Conservation (phyloP, 345 rosid genomes). For the Clausena lansium region DNA sequence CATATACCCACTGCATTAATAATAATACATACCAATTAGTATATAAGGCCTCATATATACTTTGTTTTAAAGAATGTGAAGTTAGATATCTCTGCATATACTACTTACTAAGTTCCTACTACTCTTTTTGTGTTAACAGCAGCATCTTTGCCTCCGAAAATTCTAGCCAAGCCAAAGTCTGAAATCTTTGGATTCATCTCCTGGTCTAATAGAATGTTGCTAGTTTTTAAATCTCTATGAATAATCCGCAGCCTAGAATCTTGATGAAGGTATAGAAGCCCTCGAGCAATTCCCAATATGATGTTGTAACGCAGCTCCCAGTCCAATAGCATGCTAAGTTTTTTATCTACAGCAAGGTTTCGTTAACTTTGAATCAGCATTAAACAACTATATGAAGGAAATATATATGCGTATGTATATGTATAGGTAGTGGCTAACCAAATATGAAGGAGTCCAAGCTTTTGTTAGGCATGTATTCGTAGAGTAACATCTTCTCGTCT, state of each 20-base stretch:
- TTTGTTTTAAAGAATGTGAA: too few relatives aligned
- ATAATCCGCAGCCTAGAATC: slow-evolving; percentile 73
- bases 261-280: slow-evolving; percentile 67
- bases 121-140: slow-evolving; percentile 56
- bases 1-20: slow-evolving; percentile 29
- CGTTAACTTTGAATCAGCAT: background rate
- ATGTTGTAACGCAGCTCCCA: slow-evolving; percentile 52
- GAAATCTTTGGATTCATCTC: slow-evolving; percentile 78
- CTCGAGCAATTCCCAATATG: slow-evolving; percentile 69
- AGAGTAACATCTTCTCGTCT: slow-evolving; percentile 53
- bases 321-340: slow-evolving; percentile 28
- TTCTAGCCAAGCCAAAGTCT: slow-evolving; percentile 76
- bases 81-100: background rate
- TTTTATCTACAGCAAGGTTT: slow-evolving; percentile 33
- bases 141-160: slow-evolving; percentile 53
- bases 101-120: slow-evolving; percentile 72
- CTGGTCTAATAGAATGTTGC: slow-evolving; percentile 60
- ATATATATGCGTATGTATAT: background rate
- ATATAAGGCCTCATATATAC: background rate
- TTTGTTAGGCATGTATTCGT: slow-evolving; percentile 62
- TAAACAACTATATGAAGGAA: background rate
- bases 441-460: slow-evolving; percentile 61
- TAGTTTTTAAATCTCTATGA: slow-evolving; percentile 67
- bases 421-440: slow-evolving; percentile 30
- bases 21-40: background rate